Evolutionary conservation across 1,284 basidiomycete species (phyloP).

Genomic region (Austroboletus novae-zelandiae): DNA sequence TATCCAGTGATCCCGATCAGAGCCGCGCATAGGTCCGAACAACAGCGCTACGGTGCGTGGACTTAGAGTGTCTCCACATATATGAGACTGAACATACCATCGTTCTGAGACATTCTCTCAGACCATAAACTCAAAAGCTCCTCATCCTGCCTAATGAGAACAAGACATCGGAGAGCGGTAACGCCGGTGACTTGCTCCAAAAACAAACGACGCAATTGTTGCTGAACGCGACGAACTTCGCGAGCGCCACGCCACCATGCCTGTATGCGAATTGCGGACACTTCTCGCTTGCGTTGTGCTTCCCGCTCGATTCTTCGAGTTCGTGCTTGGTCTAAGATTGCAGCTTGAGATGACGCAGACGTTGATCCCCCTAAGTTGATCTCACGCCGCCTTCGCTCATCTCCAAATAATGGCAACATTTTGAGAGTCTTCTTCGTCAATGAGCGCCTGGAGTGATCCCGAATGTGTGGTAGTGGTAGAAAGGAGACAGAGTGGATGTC

Average conservation of each 20-base stretch:
- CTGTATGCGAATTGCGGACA: constrained; percentile 61
- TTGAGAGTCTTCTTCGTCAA: background rate
- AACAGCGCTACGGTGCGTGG: constrained; percentile 38
- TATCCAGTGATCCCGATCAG: constrained; percentile 49
- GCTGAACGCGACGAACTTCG: constrained; percentile 41
- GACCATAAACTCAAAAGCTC: constrained; percentile 54
- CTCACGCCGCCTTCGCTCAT: constrained; percentile 45
- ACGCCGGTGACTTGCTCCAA: constrained; percentile 45
- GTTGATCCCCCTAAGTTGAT: constrained; percentile 77
- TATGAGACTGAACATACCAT: constrained; percentile 37
- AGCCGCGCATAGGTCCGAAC: constrained; percentile 38
- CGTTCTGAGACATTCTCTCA: constrained; percentile 30
- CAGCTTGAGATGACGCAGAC: constrained; percentile 47
- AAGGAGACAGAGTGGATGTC: background rate
- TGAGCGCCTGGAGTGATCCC: background rate
- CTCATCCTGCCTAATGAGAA: constrained; percentile 57
- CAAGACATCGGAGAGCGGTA: constrained; percentile 58
- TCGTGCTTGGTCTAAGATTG: constrained; percentile 62
- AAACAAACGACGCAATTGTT: constrained; percentile 36
- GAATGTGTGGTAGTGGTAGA: background rate
- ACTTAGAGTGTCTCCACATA: background rate
- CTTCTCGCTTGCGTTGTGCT: constrained; percentile 50
- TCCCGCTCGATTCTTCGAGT: constrained; percentile 56
- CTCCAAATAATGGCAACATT: constrained; percentile 34
- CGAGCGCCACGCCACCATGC: constrained; percentile 61